Evolutionary conservation across 2,329 filamentous ascomycete genomes (phyloP).

Genomic region (Colletotrichum lupini): DNA sequence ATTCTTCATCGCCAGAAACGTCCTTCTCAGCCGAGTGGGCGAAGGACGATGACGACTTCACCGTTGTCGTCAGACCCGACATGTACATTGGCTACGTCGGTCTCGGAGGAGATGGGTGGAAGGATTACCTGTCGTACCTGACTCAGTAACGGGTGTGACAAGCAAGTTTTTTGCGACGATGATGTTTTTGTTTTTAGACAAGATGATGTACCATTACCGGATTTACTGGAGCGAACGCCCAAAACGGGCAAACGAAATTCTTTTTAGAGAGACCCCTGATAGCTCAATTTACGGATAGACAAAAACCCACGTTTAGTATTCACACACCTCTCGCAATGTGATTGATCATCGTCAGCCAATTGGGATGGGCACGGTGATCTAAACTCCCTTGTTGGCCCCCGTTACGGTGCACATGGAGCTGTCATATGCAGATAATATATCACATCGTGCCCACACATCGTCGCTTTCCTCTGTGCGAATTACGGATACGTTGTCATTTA

Average conservation of each 20-base stretch:
- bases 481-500: background rate
- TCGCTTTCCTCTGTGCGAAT: background rate
- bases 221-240: background rate
- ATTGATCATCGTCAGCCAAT: background rate
- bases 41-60: constrained; percentile 40
- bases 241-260: background rate
- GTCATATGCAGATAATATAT: background rate
- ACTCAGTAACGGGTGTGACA: constrained; percentile 3
- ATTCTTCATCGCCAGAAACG: background rate
- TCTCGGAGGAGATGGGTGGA: constrained; percentile 40
- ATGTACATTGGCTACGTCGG: constrained; percentile 53
- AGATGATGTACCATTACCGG: background rate
- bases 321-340: background rate
- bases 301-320: background rate
- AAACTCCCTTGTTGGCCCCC: background rate
- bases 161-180: background rate
- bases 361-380: background rate
- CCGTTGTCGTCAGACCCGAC: constrained; percentile 51
- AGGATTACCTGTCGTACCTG: constrained; percentile 40
- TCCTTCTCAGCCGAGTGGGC: constrained; percentile 46
- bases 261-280: background rate
- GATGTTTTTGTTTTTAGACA: background rate
- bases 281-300: background rate
- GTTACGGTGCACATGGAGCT: background rate
- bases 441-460: background rate